Evolutionary conservation across 805 yeast species (phyloP), one percentile per base, ranked within the genome.

Genomic region (Scheffersomyces coipomensis): DNA sequence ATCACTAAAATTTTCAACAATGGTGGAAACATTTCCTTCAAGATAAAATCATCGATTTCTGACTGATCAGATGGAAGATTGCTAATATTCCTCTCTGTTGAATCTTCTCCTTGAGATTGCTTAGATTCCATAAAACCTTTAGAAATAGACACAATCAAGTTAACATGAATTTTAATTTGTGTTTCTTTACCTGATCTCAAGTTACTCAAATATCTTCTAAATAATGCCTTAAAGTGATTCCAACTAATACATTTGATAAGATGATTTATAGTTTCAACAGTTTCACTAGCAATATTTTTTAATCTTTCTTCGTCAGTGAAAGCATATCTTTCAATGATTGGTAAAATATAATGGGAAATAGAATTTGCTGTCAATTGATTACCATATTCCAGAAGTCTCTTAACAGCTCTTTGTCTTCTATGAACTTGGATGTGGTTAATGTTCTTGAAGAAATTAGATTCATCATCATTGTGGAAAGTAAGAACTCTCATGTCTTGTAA

Each of bases 371-470:
- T 60, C 5, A 90, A 59, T 5, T 66, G 47, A 16, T 58, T 42
- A 5, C 79, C 75, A 31, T 72, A 51, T 4, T 71, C 79, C 9
- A 74, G 73, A 21, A 90, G 62, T 42, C 85, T 74, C 51, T 79
- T 75, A 17, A 91, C 72, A 0, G 98, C 96, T 51, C 89, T 75
- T 58, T 85, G 89, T 51, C 97, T 83, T 64, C 95, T 79, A 53
- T 84, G 88, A 8, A 84, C 52, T 64, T 91, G 99, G 26, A 91
- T 81, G 58, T 91, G 97, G 43, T 74, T 75, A 34, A 93, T 72
- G 51, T 89, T 88, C 31, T 65, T 57, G 62, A 88, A 88, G 55
- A 88, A 85, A 59, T 88, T 83, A 3, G 88, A 85, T 51, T 89
- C 97, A 26, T 83, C 91, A 50, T 88, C 95, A 30, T 82, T 83